Evolutionary conservation across 768 basidiomycete species (phyloP).

Genomic region (Leucocoprinus birnbaumii): DNA sequence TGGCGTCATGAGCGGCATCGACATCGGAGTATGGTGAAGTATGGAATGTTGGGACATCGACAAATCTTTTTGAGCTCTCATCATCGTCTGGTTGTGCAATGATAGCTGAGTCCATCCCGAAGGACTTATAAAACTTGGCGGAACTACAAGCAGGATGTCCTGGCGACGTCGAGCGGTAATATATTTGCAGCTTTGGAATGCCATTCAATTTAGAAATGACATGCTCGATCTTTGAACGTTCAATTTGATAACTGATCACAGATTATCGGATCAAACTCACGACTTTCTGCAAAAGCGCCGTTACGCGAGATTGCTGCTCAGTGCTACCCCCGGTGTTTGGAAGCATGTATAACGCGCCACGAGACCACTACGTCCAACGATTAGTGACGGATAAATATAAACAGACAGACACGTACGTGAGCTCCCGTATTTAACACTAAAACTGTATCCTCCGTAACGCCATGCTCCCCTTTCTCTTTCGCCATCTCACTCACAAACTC

Average conservation of each 20-base stretch:
- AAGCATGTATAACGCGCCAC: conserved; percentile 17
- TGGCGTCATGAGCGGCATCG: not conserved
- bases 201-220: conserved; percentile 2
- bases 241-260: not conserved
- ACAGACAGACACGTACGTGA: conserved; percentile 12
- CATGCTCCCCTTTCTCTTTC: conserved; percentile 9
- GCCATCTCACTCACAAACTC: conserved; percentile 11
- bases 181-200: conserved; percentile 10
- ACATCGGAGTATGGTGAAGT: conserved; percentile 6
- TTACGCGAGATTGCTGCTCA: conserved; percentile 11
- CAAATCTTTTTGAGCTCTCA: conserved; percentile 4
- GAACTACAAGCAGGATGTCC: conserved; percentile 14
- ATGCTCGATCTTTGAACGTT: not conserved
- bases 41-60: not conserved
- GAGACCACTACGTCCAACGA: conserved; percentile 12
- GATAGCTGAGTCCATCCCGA: not conserved
- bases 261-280: not conserved
- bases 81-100: not conserved
- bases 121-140: conserved; percentile 2
- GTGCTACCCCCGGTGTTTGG: conserved; percentile 1
- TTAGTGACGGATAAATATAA: not conserved
- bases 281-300: conserved; percentile 13
- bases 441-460: conserved; percentile 15
- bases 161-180: conserved; percentile 15
- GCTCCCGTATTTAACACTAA: conserved; percentile 15